Percentiles rank a stretch among this genome's conserved stretches.
Evolutionary conservation across 106 monocot species (phyloP).

Genomic region (Dendrobium officinale): DNA sequence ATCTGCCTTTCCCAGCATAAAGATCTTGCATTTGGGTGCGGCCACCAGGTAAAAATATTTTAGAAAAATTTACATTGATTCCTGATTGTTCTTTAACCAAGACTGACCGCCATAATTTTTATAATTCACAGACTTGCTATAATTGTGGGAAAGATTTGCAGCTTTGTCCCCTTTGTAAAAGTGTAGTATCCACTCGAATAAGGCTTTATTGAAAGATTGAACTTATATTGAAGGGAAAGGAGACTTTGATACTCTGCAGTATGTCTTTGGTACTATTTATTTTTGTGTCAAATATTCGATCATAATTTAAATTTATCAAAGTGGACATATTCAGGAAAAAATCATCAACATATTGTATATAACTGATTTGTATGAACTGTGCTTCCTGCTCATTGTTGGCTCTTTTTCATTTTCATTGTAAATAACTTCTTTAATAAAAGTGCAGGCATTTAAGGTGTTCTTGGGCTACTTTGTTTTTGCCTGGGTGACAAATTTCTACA

Average conservation of each 20-base stretch:
- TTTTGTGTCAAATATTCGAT: neutral
- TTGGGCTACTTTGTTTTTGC: neutral
- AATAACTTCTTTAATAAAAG: neutral
- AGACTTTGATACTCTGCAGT: neutral
- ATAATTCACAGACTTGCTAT: constrained; percentile 7
- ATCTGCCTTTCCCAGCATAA: constrained; percentile 5
- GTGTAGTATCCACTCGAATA: neutral
- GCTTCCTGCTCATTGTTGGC: neutral
- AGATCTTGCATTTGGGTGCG: constrained; percentile 11
- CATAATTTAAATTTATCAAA: neutral
- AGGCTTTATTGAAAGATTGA: constrained; percentile 5
- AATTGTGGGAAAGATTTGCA: constrained; percentile 5
- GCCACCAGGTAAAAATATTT: constrained; percentile 1
- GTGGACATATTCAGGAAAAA: neutral
- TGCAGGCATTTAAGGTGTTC: neutral
- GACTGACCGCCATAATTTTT: neutral
- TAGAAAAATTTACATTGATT: neutral
- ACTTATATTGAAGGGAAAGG: neutral
- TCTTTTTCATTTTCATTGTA: neutral
- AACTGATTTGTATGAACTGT: neutral
- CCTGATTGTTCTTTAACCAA: neutral
- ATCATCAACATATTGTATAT: neutral
- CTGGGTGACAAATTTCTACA: neutral
- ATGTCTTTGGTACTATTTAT: neutral
- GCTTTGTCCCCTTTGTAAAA: constrained; percentile 4